Conservation (phyloP, 768 basidiomycete species). For the Leccinum subtestaceum region DNA sequence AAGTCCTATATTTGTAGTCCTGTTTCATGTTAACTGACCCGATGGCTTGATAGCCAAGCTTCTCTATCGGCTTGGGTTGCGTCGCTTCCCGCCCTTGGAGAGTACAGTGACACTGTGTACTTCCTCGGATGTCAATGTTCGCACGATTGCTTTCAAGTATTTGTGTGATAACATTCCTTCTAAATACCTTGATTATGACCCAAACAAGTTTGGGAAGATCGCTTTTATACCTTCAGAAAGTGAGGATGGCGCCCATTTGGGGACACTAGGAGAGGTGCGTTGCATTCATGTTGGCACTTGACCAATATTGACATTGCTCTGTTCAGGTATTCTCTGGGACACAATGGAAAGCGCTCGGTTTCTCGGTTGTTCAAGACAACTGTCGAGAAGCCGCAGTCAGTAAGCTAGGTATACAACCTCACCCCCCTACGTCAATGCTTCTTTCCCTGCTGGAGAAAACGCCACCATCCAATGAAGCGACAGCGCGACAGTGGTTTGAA, state of each 20-base stretch:
- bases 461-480: constrained; percentile 52
- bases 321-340: constrained; percentile 65
- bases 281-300: not conserved
- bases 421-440: constrained; percentile 64
- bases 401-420: constrained; percentile 67
- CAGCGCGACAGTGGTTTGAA: constrained; percentile 67
- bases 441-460: constrained; percentile 55
- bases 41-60: constrained; percentile 60
- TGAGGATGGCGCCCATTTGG: constrained; percentile 50
- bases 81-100: constrained; percentile 63
- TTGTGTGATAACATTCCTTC: constrained; percentile 68
- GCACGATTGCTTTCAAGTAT: constrained; percentile 72
- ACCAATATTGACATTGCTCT: not conserved
- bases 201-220: constrained; percentile 51
- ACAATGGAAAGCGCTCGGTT: constrained; percentile 75
- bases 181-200: constrained; percentile 59
- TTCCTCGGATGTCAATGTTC: constrained; percentile 45
- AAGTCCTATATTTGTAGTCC: constrained; percentile 4
- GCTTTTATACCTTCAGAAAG: constrained; percentile 78
- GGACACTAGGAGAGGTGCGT: constrained; percentile 60
- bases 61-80: constrained; percentile 67
- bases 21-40: constrained; percentile 1
- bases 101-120: constrained; percentile 69
- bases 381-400: constrained; percentile 49
- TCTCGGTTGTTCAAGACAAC: constrained; percentile 58